Evolutionary conservation across 352 stramenopile species (phyloP).

Genomic region (Phytophthora rubi): DNA sequence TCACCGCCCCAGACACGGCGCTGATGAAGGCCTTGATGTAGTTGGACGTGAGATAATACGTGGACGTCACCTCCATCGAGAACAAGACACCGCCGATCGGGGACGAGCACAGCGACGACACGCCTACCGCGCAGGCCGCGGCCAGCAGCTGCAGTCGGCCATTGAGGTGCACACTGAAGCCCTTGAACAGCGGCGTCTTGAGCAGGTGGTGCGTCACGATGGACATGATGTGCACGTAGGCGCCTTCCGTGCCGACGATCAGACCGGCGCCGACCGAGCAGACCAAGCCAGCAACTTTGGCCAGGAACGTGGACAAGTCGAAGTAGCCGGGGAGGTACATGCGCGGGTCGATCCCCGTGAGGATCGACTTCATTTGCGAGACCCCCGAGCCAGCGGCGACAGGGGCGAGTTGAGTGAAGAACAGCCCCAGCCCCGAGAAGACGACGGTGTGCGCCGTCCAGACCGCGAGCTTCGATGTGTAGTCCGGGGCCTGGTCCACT

Average conservation of each 20-base stretch:
- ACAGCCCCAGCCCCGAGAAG: conserved; percentile 69
- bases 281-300: conserved; percentile 93
- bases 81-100: conserved; percentile 95
- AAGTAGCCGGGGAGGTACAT: conserved; percentile 89
- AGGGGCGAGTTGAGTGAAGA: conserved; percentile 78
- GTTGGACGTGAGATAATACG: conserved; percentile 91
- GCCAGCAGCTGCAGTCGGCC: conserved; percentile 89
- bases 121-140: conserved; percentile 92
- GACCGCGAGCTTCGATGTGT: conserved; percentile 49
- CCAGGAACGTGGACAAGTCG: conserved; percentile 81
- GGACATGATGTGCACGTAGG: conserved; percentile 98
- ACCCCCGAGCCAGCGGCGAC: conserved; percentile 79
- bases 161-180: conserved; percentile 81
- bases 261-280: conserved; percentile 94
- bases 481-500: conserved; percentile 40
- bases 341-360: conserved; percentile 81
- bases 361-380: conserved; percentile 90
- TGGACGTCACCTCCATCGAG: conserved; percentile 93
- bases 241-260: conserved; percentile 97
- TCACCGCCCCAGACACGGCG: conserved; percentile 75
- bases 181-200: conserved; percentile 68
- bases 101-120: conserved; percentile 93
- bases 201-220: conserved; percentile 93
- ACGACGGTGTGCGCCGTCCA: conserved; percentile 76
- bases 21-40: conserved; percentile 92